These are phyloP conservation scores for Phialemonium atrogriseum DNA, from an alignment of 2,329 filamentous ascomycete genomes.

Conservation along the genomic window DNA sequence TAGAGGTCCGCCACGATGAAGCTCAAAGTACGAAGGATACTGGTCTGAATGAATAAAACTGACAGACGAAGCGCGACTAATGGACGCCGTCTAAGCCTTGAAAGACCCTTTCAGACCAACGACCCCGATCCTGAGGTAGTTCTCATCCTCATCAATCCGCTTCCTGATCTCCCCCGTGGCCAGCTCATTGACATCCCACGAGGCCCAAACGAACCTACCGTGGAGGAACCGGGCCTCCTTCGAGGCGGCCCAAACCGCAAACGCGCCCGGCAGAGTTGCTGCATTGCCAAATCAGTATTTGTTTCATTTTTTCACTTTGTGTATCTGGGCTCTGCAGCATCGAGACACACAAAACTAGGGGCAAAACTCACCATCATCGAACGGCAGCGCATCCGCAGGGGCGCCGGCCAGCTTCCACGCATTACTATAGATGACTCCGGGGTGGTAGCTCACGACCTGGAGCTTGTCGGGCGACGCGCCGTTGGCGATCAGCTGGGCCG, in stretches of 20 bases:
- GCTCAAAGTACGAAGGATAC: no score
- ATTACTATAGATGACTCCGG: conserved; percentile 27
- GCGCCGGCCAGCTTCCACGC: conserved; percentile 13
- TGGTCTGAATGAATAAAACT: no score
- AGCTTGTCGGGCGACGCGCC: conserved; percentile 22
- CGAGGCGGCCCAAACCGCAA: conserved; percentile 14
- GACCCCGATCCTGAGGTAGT: conserved; percentile 7
- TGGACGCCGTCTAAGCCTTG: no score
- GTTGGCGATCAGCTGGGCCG: conserved; percentile 29
- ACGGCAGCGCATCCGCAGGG: conserved; percentile 13
- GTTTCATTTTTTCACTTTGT: not conserved
- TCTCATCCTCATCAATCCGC: conserved; percentile 5
- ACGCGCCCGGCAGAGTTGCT: conserved; percentile 9
- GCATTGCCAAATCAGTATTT: not conserved
- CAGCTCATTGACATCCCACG: conserved; percentile 17
- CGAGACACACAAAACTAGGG: no score
- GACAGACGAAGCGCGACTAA: no score
- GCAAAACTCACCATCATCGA: conserved; percentile 19
- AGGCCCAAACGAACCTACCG: conserved; percentile 10
- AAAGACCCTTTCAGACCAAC: not conserved
- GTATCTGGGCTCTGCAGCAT: not conserved
- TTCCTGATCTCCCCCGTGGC: conserved; percentile 5
- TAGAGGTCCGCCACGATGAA: no score
- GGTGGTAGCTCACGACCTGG: conserved; percentile 32
- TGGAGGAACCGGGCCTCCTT: conserved; percentile 15